phyloP scores from a whole-genome alignment of 2,329 filamentous ascomycete genomes.

The Botryotinia globosa region DNA sequence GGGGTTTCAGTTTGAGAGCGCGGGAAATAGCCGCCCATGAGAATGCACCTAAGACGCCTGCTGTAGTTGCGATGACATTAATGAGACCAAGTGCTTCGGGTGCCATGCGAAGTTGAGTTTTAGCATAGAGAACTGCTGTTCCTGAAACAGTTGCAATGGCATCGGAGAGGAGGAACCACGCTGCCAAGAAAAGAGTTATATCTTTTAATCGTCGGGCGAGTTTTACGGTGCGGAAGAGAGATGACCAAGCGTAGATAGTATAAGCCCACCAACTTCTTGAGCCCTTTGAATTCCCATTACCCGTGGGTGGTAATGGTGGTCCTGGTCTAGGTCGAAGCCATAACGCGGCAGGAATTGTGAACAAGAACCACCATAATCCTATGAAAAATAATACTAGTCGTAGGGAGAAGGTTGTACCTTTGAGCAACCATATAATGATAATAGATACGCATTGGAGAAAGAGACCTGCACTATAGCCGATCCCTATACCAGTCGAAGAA shows the following conservation, averaged over 20 bases:
- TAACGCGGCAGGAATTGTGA: slow-evolving; percentile 82
- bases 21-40: slow-evolving; percentile 79
- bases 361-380: slow-evolving; percentile 88
- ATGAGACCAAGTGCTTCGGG: slow-evolving; percentile 86
- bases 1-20: slow-evolving; percentile 65
- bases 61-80: slow-evolving; percentile 83
- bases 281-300: slow-evolving; percentile 24
- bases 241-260: slow-evolving; percentile 78
- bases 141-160: slow-evolving; percentile 91
- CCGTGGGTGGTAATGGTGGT: slow-evolving; percentile 62
- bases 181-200: slow-evolving; percentile 73
- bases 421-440: slow-evolving; percentile 67
- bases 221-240: slow-evolving; percentile 73
- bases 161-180: slow-evolving; percentile 93
- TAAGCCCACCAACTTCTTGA: slow-evolving; percentile 61
- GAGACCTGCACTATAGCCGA: slow-evolving; percentile 85
- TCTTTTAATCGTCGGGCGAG: slow-evolving; percentile 70
- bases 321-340: slow-evolving; percentile 89
- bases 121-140: slow-evolving; percentile 92
- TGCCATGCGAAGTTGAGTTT: slow-evolving; percentile 87
- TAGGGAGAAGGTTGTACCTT: slow-evolving; percentile 79
- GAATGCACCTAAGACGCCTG: slow-evolving; percentile 83
- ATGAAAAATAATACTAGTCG: slow-evolving; percentile 83
- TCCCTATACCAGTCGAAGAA: slow-evolving; percentile 88
- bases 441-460: slow-evolving; percentile 82